A percentile compares a stretch with the other conserved stretches of the same genome.
Conservation (phyloP, 768 basidiomycete genomes). For the Boletus tylopilopsis region DNA sequence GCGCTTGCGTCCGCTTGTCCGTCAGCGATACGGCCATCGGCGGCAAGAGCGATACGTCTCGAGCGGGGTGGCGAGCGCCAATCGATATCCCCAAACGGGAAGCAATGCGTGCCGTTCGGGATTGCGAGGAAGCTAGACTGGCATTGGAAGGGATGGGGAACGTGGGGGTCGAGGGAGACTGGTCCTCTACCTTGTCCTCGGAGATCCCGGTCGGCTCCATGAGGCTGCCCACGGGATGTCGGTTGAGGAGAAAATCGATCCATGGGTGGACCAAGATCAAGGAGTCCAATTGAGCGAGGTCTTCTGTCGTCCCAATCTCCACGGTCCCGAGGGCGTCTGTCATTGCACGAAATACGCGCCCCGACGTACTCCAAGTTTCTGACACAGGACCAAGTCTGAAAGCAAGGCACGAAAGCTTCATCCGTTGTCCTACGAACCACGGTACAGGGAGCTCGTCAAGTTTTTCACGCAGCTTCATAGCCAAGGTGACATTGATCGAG, state of each 20-base stretch:
- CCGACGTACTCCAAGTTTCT: not conserved
- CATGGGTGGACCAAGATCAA: slow-evolving; percentile 9
- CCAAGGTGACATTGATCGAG: not conserved
- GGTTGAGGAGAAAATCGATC: slow-evolving; percentile 9
- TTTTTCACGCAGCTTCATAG: not conserved
- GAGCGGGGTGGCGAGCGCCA: not conserved
- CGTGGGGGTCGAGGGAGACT: not conserved
- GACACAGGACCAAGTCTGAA: slow-evolving; percentile 1
- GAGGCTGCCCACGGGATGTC: not conserved
- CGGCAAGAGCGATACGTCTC: not conserved
- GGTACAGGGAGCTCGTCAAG: slow-evolving; percentile 1
- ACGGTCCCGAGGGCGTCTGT: not conserved
- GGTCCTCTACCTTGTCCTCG: not conserved
- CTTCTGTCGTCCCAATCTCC: slow-evolving; percentile 5
- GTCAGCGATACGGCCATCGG: not conserved
- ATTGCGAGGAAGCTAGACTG: no score
- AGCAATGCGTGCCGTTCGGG: not conserved
- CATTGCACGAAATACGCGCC: not conserved
- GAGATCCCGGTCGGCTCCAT: not conserved
- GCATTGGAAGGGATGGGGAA: not conserved
- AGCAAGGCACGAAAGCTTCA: slow-evolving; percentile 10
- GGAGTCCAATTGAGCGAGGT: not conserved
- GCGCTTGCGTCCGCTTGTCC: not conserved
- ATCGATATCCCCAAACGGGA: not conserved
- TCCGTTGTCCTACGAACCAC: not conserved